These are phyloP conservation scores for Albatrellus ellisii DNA, from an alignment of 768 basidiomycete genomes.

Conservation along the genomic window DNA sequence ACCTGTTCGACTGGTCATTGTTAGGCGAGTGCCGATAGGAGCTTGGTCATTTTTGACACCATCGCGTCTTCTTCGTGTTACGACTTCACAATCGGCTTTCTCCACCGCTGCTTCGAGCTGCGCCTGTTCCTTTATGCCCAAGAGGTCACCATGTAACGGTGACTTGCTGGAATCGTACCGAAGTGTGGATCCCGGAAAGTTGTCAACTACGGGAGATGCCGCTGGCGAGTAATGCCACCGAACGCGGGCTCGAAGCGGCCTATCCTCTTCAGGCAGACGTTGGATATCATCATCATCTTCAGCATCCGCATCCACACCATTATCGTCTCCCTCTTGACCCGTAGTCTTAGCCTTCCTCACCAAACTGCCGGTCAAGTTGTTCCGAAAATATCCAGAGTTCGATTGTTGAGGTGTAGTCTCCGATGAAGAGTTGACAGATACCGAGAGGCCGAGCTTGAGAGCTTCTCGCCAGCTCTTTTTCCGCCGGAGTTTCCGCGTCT, in stretches of 20 bases:
- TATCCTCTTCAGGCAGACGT: slow-evolving; percentile 45
- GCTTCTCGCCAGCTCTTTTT: slow-evolving; percentile 21
- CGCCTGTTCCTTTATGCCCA: slow-evolving; percentile 6
- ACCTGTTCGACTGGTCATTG: slow-evolving; percentile 90
- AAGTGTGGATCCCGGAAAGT: neutral
- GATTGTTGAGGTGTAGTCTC: no score
- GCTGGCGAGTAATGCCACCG: slow-evolving; percentile 6
- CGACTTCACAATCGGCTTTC: slow-evolving; percentile 11
- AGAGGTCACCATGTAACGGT: no score
- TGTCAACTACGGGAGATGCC: slow-evolving; percentile 1
- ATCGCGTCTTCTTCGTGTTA: slow-evolving; percentile 9
- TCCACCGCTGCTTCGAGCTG: slow-evolving; percentile 9
- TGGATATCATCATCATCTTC: slow-evolving; percentile 19
- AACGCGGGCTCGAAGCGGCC: slow-evolving; percentile 64
- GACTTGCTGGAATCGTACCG: no score
- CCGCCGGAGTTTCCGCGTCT: slow-evolving; percentile 16
- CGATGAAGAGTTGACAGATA: slow-evolving; percentile 11
- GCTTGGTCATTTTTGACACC: slow-evolving; percentile 17
- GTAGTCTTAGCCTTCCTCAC: no score
- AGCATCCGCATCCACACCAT: slow-evolving; percentile 31
- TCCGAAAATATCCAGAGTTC: no score
- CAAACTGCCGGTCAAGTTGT: no score
- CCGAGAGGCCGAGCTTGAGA: slow-evolving; percentile 16
- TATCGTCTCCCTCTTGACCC: slow-evolving; percentile 12
- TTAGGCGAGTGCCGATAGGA: slow-evolving; percentile 75